Base-by-base conservation (phyloP, 208 protist species). In the Trypanosomatidae sp. region DNA sequence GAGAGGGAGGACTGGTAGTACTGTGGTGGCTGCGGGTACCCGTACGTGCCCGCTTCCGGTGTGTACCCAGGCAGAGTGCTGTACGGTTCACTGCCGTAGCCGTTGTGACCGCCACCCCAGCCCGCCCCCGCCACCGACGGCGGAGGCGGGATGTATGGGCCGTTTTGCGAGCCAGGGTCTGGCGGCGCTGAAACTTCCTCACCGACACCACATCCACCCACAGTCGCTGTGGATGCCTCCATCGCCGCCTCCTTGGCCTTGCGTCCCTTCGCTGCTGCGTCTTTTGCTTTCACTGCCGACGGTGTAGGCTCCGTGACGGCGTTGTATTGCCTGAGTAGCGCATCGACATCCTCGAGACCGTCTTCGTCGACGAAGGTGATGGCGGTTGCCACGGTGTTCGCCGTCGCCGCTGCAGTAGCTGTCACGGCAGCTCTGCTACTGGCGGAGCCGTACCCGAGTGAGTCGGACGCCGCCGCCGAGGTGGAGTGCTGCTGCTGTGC, bases 291-390 rank as follows among this genome's bases (percentile, higher is more conserved):
- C 2, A 10, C 28, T 13, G 66, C 44, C 12, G 66, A 25, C 25
- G 66, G 43, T 50, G 66, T 0, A 13, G 69, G 33, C 62, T 50
- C 69, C 6, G 62, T 44, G 4, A 62, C 43, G 4, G 75, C 59
- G 62, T 73, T 59, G 69, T 74, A 79, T 62, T 73, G 56, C 25
- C 52, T 47, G 62, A 74, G 47, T n/a, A 79, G 55, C 12, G 75
- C 75, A 55, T 80, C 75, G 36, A 80, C 66, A n/a, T 80, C 69
- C 6, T 62, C 43, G 30, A 80, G 68, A 19, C 33, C 58, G 1
- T 74, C 75, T 22, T 64, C 68, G 28, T 72, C 53, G 7, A 64
- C 55, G 30, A 72, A 62, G 53, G 41, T 53, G 39, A 62, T 72
- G n/a, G 55, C 28, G 15, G 28, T 72, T 9, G 68, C 55, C 19